phyloP scores from a whole-genome alignment of 2,329 filamentous ascomycete species.

The Venturia pyrina region DNA sequence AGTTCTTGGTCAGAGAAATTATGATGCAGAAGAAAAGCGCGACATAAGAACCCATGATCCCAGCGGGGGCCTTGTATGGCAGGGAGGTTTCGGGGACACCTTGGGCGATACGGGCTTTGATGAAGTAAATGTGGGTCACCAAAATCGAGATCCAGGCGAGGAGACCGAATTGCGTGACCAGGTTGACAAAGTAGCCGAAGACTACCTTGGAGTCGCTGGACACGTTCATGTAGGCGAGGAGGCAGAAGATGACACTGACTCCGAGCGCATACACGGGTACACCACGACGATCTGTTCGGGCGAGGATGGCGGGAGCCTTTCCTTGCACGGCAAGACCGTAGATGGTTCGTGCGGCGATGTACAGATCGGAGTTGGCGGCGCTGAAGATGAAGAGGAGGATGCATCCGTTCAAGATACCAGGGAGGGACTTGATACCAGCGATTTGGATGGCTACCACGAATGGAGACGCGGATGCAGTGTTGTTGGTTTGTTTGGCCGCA shows the following conservation, averaged over 20 bases:
- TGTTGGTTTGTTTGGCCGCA: slow-evolving; percentile 40
- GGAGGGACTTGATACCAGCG: slow-evolving; percentile 52
- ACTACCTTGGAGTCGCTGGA: slow-evolving; percentile 30
- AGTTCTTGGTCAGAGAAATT: slow-evolving; percentile 67
- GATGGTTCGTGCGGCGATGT: slow-evolving; percentile 62
- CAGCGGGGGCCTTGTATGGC: slow-evolving; percentile 58
- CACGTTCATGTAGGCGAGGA: slow-evolving; percentile 53
- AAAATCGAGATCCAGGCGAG: slow-evolving; percentile 41
- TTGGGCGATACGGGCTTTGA: slow-evolving; percentile 35
- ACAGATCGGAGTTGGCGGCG: slow-evolving; percentile 67
- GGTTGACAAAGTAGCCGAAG: slow-evolving; percentile 40
- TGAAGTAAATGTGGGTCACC: slow-evolving; percentile 39
- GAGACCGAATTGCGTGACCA: slow-evolving; percentile 30
- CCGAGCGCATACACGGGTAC: slow-evolving; percentile 59
- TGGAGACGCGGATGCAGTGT: slow-evolving; percentile 54
- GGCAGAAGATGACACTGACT: slow-evolving; percentile 50
- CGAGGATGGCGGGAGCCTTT: slow-evolving; percentile 62
- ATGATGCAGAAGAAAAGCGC: slow-evolving; percentile 62
- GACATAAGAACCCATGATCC: slow-evolving; percentile 57
- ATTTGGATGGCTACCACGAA: slow-evolving; percentile 65
- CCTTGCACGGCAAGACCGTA: slow-evolving; percentile 64
- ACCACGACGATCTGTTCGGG: slow-evolving; percentile 59
- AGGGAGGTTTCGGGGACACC: slow-evolving; percentile 33
- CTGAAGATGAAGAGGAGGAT: slow-evolving; percentile 70
- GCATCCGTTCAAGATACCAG: slow-evolving; percentile 61